Evolutionary conservation across 2,329 filamentous ascomycete genomes (phyloP), one percentile per base, ranked within the genome.

Genomic region (Aspergillus fumigatiaffinis): DNA sequence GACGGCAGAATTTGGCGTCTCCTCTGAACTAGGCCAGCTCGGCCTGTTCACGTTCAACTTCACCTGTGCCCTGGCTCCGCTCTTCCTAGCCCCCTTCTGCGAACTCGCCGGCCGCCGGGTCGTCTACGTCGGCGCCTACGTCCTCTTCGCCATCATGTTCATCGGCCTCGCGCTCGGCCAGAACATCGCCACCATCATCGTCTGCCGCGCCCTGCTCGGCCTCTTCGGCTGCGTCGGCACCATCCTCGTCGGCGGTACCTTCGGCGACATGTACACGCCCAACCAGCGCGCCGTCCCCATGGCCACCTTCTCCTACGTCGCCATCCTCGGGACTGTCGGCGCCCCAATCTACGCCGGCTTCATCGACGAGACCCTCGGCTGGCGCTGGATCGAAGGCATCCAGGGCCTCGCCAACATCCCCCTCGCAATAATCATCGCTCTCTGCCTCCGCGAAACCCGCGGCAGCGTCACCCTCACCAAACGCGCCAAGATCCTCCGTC

Each of bases 271-370:
- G 77, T 81, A 79, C 63, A 70, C 71, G 14, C 77, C 77, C 0
- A 72, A 77, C 46, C 69, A 78, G 56, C 76, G 78, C 49, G 76
- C 77, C 46, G 71, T 73, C 26, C 77, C 78, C 32, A 80, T 81
- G 77, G 77, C 79, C 10, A 72, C 74, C 54, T 81, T 80, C 71
- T 73, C 76, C 14, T 81, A 75, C 68, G 72, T 81, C 46, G 78
- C 79, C 59, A 81, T 81, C 55, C 73, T 81, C 56, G 80, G 80
- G 48, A 82, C 80, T 9, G 79, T 82, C 26, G 78, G 73, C 4
- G 80, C 80, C 3, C 80, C 80, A 42, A 81, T 82, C 63, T 82
- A 82, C 64, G 78, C 79, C 50, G 79, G 80, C 47, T 82, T 82
- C 71, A 81, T 83, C 65, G 79, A 82, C 66, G 72, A 81, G 64